Evolutionary conservation across 2,329 filamentous ascomycete species (phyloP).

Genomic region (Pseudofabraea citricarpa): DNA sequence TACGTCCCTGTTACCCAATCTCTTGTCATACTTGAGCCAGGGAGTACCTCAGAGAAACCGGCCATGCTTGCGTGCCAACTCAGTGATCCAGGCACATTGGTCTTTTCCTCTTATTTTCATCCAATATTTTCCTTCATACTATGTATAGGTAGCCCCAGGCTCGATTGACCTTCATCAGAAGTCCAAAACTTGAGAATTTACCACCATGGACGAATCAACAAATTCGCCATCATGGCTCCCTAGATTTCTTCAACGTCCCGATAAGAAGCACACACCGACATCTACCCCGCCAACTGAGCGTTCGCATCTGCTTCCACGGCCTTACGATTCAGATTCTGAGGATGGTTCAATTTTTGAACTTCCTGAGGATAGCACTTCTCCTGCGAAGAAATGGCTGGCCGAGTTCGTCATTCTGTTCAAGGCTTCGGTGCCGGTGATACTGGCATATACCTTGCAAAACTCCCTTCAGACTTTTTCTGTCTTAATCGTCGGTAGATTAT

Average conservation of each 20-base stretch:
- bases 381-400: constrained; percentile 31
- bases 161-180: background rate
- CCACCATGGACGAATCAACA: constrained; percentile 13
- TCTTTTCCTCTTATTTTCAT: too few species aligned
- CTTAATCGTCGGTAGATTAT: constrained; percentile 73
- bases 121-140: background rate
- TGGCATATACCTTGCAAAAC: constrained; percentile 83
- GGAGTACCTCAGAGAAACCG: too few species aligned
- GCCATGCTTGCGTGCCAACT: too few species aligned
- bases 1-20: too few species aligned
- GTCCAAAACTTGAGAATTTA: background rate
- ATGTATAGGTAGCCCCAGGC: background rate
- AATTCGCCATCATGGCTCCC: constrained; percentile 20
- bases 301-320: constrained; percentile 21
- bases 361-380: constrained; percentile 15
- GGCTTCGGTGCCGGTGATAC: constrained; percentile 70
- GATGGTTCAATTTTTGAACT: constrained; percentile 21
- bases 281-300: constrained; percentile 24
- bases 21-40: too few species aligned
- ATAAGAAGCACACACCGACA: constrained; percentile 10
- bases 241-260: constrained; percentile 15
- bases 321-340: constrained; percentile 8
- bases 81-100: too few species aligned
- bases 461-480: constrained; percentile 80
- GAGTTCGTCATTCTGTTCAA: constrained; percentile 67